Evolutionary conservation across 129 eudicot genomes (phyloP), one percentile per base, ranked within the genome.

Genomic region (Logfia minima): DNA sequence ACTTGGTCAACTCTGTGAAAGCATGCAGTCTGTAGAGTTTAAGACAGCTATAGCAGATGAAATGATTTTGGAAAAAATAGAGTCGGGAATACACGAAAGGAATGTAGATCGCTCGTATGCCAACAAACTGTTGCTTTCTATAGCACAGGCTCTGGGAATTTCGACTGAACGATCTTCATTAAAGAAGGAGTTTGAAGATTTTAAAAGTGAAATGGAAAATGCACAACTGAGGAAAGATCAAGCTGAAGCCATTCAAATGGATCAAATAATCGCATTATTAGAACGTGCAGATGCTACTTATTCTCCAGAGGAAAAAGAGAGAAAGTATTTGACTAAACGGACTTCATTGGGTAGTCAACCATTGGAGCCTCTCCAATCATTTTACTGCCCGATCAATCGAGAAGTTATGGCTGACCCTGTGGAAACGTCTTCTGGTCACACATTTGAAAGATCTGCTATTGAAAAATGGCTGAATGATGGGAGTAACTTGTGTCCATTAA

Each of bases 401-500:
- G 91, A 89, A 77, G 92, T 89, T 68, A 89, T 89, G 95, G 80
- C 64, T 37, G 95, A 89, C 80, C 95, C 95, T 0, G 91, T 89
- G 32, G 95, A 89, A 83, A 87, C 91, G 23, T 82, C 85, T 72
- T 85, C 89, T 22, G 95, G 95, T 35, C 95, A 89, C 62, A 89
- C 95, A 6, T 89, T 83, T 58, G 95, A 89, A 75, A 81, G 95
- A 80, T 65, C 81, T 31, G 91, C 91, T 22, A 89, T 89, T n/a
- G 89, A 80, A 81, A 87, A 83, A 80, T 89, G 95, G 95, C 68
- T 87, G 63, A 78, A 85, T 55, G 89, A 87, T 59, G 87, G 83
- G 68, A 81, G 81, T 77, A 72, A 66, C 21, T 56, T 65, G 62
- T 89, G 95, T 75, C 95, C 95, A 10, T 22, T 89, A 24, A 87